Conservation (phyloP, 495 filamentous ascomycete species). For the Hypoxylon trugodes region DNA sequence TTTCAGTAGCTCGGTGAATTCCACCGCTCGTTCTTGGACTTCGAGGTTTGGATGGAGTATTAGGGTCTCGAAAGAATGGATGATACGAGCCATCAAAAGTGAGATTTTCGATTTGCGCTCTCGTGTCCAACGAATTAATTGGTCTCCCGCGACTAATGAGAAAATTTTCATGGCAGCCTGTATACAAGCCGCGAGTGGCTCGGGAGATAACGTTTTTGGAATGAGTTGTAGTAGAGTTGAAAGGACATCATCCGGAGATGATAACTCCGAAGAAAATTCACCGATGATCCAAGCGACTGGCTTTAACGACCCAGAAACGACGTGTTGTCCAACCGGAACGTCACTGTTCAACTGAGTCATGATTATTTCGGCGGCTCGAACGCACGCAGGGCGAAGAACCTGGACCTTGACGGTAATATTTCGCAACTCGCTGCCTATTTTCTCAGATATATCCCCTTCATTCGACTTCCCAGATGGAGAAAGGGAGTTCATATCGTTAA, state of each 20-base stretch:
- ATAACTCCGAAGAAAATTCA: conserved; percentile 79
- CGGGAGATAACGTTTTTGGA: conserved; percentile 61
- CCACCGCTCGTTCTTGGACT: conserved; percentile 94
- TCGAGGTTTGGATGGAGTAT: conserved; percentile 84
- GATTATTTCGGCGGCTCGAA: conserved; percentile 84
- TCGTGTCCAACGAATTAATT: conserved; percentile 65
- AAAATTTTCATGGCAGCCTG: conserved; percentile 90
- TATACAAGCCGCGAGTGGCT: conserved; percentile 76
- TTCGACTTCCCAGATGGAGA: conserved; percentile 40
- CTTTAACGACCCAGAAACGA: conserved; percentile 68
- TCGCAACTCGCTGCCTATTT: conserved; percentile 83
- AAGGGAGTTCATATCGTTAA: conserved; percentile 53
- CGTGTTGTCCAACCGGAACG: conserved; percentile 46
- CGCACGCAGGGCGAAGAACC: conserved; percentile 76
- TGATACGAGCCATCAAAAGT: conserved; percentile 79
- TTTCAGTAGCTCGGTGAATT: conserved; percentile 87
- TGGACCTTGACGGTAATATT: conserved; percentile 93
- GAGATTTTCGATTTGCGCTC: conserved; percentile 73
- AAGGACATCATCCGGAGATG: conserved; percentile 69
- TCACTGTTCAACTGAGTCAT: conserved; percentile 58
- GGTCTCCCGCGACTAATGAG: conserved; percentile 66
- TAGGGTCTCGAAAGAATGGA: conserved; percentile 80
- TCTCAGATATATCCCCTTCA: conserved; percentile 65
- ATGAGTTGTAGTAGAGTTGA: conserved; percentile 76
- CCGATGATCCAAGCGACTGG: conserved; percentile 85